Conservation (phyloP, 129 eudicot species). For the carrot (Daucus carota) region DNA sequence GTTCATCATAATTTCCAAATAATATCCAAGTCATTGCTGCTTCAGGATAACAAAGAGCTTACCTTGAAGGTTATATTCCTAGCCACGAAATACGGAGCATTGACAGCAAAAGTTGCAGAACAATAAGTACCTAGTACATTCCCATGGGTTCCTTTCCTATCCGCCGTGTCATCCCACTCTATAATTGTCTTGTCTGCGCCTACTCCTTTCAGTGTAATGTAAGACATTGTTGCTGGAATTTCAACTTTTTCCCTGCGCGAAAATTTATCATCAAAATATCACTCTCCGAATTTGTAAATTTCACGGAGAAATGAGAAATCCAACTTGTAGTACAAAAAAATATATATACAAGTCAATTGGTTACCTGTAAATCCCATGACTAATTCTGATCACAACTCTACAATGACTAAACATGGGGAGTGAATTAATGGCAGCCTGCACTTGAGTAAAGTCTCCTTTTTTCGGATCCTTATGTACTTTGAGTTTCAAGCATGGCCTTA, state of each 20-base stretch:
- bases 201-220: slow-evolving; percentile 36
- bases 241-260: slow-evolving; percentile 54
- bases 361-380: slow-evolving; percentile 46
- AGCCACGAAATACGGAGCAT: slow-evolving; percentile 47
- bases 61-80: slow-evolving; percentile 54
- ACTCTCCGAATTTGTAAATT: neutral
- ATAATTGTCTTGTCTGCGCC: slow-evolving; percentile 38
- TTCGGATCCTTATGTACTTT: slow-evolving; percentile 34
- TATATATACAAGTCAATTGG: neutral
- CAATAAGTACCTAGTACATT: slow-evolving; percentile 45
- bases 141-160: slow-evolving; percentile 26
- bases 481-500: slow-evolving; percentile 35
- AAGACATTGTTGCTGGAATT: slow-evolving; percentile 42
- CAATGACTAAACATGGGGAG: slow-evolving; percentile 34
- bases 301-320: neutral
- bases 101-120: slow-evolving; percentile 55
- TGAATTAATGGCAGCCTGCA: slow-evolving; percentile 34
- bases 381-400: slow-evolving; percentile 39
- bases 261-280: neutral
- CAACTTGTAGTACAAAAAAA: neutral
- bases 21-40: neutral
- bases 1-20: neutral
- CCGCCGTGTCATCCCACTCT: slow-evolving; percentile 49
- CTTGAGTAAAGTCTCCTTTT: slow-evolving; percentile 27
- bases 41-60: neutral